phyloP scores from a whole-genome alignment of 805 yeast genomes.

The Cyberlindnera mrakii region DNA sequence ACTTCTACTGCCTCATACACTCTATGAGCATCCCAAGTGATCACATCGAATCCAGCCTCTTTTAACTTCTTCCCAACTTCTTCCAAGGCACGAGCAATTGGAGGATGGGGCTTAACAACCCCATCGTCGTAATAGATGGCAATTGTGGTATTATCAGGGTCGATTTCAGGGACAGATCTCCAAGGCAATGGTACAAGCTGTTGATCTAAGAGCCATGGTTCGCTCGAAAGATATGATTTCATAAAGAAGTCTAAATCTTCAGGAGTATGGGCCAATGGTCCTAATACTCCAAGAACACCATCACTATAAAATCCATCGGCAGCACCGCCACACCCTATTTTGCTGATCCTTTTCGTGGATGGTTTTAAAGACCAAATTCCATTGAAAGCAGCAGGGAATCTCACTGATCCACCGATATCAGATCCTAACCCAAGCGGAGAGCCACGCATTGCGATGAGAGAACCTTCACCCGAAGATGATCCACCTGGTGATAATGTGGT shows the following conservation, averaged over 20 bases:
- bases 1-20: slow-evolving; percentile 54
- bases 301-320: slow-evolving; percentile 31
- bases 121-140: slow-evolving; percentile 62
- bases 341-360: slow-evolving; percentile 45
- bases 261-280: slow-evolving; percentile 59
- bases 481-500: slow-evolving; percentile 61
- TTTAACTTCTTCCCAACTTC: slow-evolving; percentile 46
- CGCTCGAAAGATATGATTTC: slow-evolving; percentile 38
- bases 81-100: slow-evolving; percentile 51
- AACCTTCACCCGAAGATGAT: slow-evolving; percentile 68
- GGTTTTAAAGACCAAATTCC: slow-evolving; percentile 59
- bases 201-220: slow-evolving; percentile 46
- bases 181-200: slow-evolving; percentile 32
- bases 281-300: slow-evolving; percentile 57
- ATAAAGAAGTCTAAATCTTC: slow-evolving; percentile 65
- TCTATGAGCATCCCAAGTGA: slow-evolving; percentile 52
- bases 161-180: slow-evolving; percentile 28
- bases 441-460: slow-evolving; percentile 49
- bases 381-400: slow-evolving; percentile 61
- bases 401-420: slow-evolving; percentile 67
- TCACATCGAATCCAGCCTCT: slow-evolving; percentile 51
- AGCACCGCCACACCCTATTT: slow-evolving; percentile 21
- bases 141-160: slow-evolving; percentile 41
- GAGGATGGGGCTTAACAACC: slow-evolving; percentile 60
- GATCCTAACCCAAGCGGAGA: slow-evolving; percentile 59